Evolutionary conservation across 1,139 yeast species (phyloP), one percentile per base, ranked within the genome.

Genomic region (Zygosaccharomyces pseudobailii): DNA sequence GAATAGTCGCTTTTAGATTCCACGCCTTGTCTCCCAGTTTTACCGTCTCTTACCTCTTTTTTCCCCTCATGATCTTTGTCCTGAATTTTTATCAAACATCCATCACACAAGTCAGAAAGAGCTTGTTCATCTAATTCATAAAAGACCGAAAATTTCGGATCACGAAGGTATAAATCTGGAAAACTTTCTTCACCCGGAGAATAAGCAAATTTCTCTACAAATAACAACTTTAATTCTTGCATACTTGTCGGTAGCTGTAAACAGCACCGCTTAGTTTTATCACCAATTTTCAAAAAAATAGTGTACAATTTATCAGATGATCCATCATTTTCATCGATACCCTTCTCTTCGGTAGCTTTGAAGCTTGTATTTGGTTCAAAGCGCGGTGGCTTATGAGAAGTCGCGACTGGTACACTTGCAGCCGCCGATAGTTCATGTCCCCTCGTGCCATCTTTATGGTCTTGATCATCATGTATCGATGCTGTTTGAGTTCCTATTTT

Each of bases 151-250:
- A 76, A 72, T 2, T 68, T 65, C 0, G 79, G 76, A 53, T 87
- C 95, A 55, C 76, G 81, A 6, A 89, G 73, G 58, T 87, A 86
- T 30, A 92, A 79, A n/a, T 81, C 86, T 0, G 98, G 97, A 56
- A 88, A 88, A 2, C 76, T 65, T 2, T 80, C 73, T 2, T 79
- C 70, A 0, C 87, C 84, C 0, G 95, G 94, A 0, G 92, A 77
- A 60, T 84, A 87, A 1, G 94, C 88, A 69, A 89, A 90, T 59
- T 82, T 87, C 59, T 90, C 96, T 21, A 89, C 87, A 63, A 90
- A 92, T 28, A 86, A 68, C 1, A 88, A 72, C 43, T 95, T 74
- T 37, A 90, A 63, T 0, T 87, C 72, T 4, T 87, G 84, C 55
- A 83, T 74, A 0, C 83, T 72, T 3, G 79, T 73, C 0, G 84